Conservation (phyloP, 805 yeast genomes). For the Kuraishia hungarica region DNA sequence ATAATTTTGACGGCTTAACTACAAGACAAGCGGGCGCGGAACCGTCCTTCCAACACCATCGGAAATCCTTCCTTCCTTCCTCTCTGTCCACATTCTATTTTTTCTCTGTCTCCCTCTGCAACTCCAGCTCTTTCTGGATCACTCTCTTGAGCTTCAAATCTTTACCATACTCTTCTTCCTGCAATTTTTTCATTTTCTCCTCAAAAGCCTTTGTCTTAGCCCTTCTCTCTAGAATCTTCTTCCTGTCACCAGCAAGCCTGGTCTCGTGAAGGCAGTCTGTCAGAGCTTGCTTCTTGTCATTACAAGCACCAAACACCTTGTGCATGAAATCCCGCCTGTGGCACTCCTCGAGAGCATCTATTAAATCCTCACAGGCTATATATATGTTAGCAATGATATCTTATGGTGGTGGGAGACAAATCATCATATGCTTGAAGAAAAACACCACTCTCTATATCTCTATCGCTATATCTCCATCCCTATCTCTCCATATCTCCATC, state of each 20-base stretch:
- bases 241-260: conserved; percentile 54
- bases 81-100: conserved; percentile 1
- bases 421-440: too few species aligned
- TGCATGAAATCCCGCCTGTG: conserved; percentile 61
- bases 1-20: neutral
- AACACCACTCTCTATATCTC: too few species aligned
- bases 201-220: conserved; percentile 49
- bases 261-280: conserved; percentile 74
- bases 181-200: conserved; percentile 47
- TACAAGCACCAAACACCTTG: conserved; percentile 77
- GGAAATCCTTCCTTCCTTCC: neutral
- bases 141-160: conserved; percentile 61
- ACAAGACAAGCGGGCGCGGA: neutral
- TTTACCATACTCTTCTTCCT: conserved; percentile 78
- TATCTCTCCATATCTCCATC: too few species aligned
- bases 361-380: conserved; percentile 66
- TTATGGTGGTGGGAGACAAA: too few species aligned
- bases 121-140: conserved; percentile 41
- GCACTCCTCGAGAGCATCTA: conserved; percentile 85
- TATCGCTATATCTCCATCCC: too few species aligned
- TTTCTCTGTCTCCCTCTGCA: conserved; percentile 6
- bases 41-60: neutral
- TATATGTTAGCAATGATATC: neutral
- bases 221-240: conserved; percentile 41
- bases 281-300: conserved; percentile 73